phyloP scores from a whole-genome alignment of 257 asterid species.

The Leonotis leonurus region DNA sequence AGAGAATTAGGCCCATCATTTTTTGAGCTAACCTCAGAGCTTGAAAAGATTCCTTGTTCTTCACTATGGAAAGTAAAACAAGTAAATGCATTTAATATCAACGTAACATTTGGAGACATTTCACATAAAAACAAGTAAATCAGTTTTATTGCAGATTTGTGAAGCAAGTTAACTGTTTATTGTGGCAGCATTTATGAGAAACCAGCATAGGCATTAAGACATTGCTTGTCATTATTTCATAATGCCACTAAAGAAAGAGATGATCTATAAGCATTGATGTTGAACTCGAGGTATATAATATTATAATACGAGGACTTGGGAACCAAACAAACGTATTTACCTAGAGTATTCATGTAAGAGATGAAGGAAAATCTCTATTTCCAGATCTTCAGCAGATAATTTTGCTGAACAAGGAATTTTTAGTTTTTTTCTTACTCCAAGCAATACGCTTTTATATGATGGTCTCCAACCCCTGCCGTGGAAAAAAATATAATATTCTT shows the following conservation, averaged over 20 bases:
- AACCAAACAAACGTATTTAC: slow-evolving; percentile 27
- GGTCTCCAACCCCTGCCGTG: slow-evolving; percentile 90
- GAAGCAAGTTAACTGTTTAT: not conserved
- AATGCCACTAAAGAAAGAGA: not conserved
- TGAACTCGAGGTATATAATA: not conserved
- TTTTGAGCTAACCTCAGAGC: slow-evolving; percentile 33
- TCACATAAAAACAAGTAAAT: not conserved
- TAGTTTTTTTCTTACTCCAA: slow-evolving; percentile 65
- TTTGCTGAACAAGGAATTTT: slow-evolving; percentile 74
- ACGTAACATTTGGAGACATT: not conserved
- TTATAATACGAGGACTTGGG: not conserved
- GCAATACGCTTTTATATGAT: slow-evolving; percentile 73
- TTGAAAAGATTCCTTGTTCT: slow-evolving; percentile 31
- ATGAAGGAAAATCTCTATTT: slow-evolving; percentile 87
- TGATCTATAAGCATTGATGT: not conserved
- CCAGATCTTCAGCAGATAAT: slow-evolving; percentile 75
- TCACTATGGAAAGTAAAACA: slow-evolving; percentile 41
- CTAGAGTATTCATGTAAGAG: slow-evolving; percentile 78
- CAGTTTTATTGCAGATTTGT: not conserved
- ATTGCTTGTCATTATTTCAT: not conserved
- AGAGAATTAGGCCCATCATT: slow-evolving; percentile 36
- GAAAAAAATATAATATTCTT: slow-evolving; percentile 18
- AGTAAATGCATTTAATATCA: not conserved
- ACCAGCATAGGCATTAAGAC: not conserved
- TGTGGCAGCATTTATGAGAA: not conserved